Base-by-base conservation (phyloP, 768 basidiomycete genomes). In the Pisolithus marmoratus region DNA sequence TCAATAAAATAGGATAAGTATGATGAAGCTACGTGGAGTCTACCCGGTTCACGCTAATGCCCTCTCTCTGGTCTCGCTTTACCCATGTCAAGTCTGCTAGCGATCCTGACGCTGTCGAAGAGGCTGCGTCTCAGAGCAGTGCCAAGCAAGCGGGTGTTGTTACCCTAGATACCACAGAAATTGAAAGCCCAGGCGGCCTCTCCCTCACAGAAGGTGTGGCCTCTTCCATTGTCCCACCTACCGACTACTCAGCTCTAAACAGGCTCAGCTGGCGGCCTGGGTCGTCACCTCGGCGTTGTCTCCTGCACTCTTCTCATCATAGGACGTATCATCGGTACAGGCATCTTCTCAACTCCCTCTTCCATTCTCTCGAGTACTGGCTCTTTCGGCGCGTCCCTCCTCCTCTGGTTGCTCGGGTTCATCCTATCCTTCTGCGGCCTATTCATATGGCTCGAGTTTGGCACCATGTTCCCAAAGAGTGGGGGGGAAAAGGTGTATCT, bases 391-490 rank as follows among this genome's bases (percentile, higher is more conserved):
- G 81, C 82, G 1, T 82, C 80, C 0, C 66, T 83, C 46, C 75
- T 83, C 74, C 75, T 82, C 19, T 84, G 81, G 82, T 76, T 83
- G 1, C 75, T 82, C 20, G 82, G 82, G 4, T 81, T 82, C 57
- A 57, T 75, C 1, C 71, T 83, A 2, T 82, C 81, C 0, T 78
- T 77, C 54, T 83, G 78, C 49, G 81, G 81, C 0, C 63, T 82
- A 11, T 82, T 83, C 59, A 76, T 83, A 50, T 83, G 80, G 80
- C 74, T 83, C 20, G 81, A 84, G 53, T 77, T 77, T 44, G 83
- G 82, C 6, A 79, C 80, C 3, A 83, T 83, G 82, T 80, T 75
- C 53, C 82, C 81, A 4, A 73, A 81, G 1, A 80, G 77, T 12
- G 81, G 82, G 9, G 81, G 81, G 6, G 82, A 83, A 60, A 82